Conservation (phyloP, 331 rosid species). For the Acacia pycnantha region DNA sequence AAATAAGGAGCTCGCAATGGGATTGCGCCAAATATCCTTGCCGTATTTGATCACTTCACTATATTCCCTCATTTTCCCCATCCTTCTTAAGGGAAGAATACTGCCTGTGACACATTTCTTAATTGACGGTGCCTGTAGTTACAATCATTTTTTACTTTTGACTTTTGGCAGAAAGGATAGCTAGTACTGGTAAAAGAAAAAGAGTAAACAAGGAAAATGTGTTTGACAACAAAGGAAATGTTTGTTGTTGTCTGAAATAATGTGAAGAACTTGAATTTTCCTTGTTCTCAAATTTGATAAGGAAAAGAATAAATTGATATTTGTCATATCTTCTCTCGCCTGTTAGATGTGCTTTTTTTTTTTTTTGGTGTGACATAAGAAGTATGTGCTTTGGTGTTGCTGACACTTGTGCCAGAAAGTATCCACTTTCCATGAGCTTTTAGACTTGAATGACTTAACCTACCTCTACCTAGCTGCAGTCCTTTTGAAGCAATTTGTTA, state of each 20-base stretch:
- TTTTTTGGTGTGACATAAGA: background rate
- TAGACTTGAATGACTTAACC: constrained; percentile 58
- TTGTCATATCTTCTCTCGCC: background rate
- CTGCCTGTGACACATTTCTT: background rate
- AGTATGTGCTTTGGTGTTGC: constrained; percentile 21
- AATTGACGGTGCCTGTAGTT: background rate
- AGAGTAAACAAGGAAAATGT: background rate
- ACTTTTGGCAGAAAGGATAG: constrained; percentile 12
- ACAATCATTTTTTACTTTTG: constrained; percentile 11
- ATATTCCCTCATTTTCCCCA: constrained; percentile 7
- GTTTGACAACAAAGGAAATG: constrained; percentile 8
- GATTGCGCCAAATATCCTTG: constrained; percentile 96
- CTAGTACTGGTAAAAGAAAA: background rate
- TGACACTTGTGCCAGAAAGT: constrained; percentile 5
- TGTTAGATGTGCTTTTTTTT: background rate
- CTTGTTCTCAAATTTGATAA: background rate
- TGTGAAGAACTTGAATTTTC: constrained; percentile 16
- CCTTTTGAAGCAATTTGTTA: constrained; percentile 87
- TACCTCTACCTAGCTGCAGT: constrained; percentile 90
- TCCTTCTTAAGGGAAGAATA: constrained; percentile 7
- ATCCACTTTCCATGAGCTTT: constrained; percentile 23
- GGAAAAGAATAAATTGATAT: background rate
- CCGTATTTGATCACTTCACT: constrained; percentile 6
- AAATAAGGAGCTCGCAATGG: constrained; percentile 70
- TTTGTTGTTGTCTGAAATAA: constrained; percentile 5